These are phyloP conservation scores for Apiotrichum porosum DNA, from an alignment of 1,284 basidiomycete genomes.

Conservation along the genomic window DNA sequence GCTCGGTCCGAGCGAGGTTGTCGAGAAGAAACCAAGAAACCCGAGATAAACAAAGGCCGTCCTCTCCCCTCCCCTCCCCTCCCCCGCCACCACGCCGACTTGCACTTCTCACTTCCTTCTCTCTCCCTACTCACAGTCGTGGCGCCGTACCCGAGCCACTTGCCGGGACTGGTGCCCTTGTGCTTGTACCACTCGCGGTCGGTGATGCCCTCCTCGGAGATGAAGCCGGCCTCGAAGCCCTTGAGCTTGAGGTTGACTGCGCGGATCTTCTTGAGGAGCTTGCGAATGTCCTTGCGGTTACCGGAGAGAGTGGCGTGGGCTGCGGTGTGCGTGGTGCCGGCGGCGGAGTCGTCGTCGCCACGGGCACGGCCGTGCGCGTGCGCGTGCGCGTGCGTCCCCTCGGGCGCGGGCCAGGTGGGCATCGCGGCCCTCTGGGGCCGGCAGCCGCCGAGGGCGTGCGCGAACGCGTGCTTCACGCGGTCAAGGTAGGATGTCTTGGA, in stretches of 20 bases:
- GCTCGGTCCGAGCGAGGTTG: too few relatives aligned
- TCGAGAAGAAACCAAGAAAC: too few relatives aligned
- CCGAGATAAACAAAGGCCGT: too few relatives aligned
- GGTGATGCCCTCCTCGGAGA: slow-evolving; percentile 68
- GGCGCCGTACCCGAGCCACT: slow-evolving; percentile 81
- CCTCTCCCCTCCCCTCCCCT: too few relatives aligned
- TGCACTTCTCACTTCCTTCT: background rate
- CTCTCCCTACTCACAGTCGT: slow-evolving; percentile 33
- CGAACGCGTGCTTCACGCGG: background rate
- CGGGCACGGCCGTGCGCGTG: background rate
- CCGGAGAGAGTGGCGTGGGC: background rate
- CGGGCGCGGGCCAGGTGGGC: too few relatives aligned
- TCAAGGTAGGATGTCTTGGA: slow-evolving; percentile 17
- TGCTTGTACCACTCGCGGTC: slow-evolving; percentile 81
- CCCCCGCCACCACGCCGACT: too few relatives aligned
- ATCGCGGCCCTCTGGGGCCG: too few relatives aligned
- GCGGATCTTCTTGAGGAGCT: slow-evolving; percentile 61
- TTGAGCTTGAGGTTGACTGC: slow-evolving; percentile 66
- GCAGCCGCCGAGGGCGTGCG: background rate
- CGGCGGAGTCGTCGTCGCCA: background rate
- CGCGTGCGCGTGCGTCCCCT: background rate
- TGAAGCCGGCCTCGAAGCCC: slow-evolving; percentile 77
- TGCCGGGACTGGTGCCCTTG: slow-evolving; percentile 81
- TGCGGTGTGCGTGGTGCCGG: slow-evolving; percentile 2
- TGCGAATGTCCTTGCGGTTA: slow-evolving; percentile 52